Percentiles rank a stretch among this genome's conserved stretches.
phyloP scores from a whole-genome alignment of 345 rosid species.

The Atalantia buxifolia region DNA sequence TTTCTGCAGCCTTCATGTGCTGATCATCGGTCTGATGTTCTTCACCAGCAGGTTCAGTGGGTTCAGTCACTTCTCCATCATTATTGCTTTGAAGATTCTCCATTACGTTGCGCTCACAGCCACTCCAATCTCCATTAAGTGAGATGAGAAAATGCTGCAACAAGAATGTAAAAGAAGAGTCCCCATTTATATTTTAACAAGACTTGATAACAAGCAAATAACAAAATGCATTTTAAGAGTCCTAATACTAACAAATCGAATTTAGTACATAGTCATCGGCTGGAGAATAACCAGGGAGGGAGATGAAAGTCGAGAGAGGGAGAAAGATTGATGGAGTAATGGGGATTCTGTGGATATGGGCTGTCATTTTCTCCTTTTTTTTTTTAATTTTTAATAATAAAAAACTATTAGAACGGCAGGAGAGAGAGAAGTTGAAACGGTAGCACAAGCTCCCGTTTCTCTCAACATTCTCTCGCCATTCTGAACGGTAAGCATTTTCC shows the following conservation, averaged over 20 bases:
- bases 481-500: too few relatives aligned
- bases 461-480: too few relatives aligned
- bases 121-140: conserved; percentile 30
- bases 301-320: too few relatives aligned
- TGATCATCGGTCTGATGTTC: conserved; percentile 10
- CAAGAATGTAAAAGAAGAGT: neutral
- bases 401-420: too few relatives aligned
- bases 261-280: conserved; percentile 36
- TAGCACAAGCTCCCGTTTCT: too few relatives aligned
- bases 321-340: too few relatives aligned
- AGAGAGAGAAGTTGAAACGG: too few relatives aligned
- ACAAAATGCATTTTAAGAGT: neutral
- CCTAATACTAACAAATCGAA: neutral
- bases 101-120: conserved; percentile 14
- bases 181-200: neutral
- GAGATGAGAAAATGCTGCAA: conserved; percentile 24
- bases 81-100: conserved; percentile 23
- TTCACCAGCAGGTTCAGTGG: conserved; percentile 16
- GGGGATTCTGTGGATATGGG: too few relatives aligned
- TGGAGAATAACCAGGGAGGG: neutral
- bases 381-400: too few relatives aligned
- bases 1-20: conserved; percentile 5
- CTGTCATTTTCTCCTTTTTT: too few relatives aligned
- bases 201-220: neutral
- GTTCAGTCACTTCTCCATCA: conserved; percentile 25